Evolutionary conservation across 2,329 filamentous ascomycete genomes (phyloP).

Genomic region (Fusarium irregulare): DNA sequence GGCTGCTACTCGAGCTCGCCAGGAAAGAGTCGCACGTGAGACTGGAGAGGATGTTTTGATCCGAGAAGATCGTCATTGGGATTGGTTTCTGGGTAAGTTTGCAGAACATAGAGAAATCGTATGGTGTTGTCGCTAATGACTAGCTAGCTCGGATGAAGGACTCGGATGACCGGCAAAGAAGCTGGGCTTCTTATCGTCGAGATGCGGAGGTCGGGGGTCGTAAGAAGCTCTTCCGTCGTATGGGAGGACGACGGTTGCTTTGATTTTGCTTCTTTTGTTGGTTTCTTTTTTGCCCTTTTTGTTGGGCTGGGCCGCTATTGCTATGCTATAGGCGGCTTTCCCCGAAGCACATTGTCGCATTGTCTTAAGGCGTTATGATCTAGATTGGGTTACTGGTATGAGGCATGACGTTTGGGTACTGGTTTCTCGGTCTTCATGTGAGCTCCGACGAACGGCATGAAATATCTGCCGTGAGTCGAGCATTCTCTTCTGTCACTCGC

Average conservation of each 20-base stretch:
- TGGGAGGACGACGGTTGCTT: constrained; percentile 50
- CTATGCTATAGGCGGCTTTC: constrained; percentile 32
- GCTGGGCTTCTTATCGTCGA: constrained; percentile 58
- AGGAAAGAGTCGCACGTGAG: constrained; percentile 68
- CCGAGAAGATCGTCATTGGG: constrained; percentile 69
- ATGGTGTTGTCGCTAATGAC: constrained; percentile 21
- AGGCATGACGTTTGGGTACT: constrained; percentile 19
- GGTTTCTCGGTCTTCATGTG: constrained; percentile 25
- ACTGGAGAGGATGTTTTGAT: constrained; percentile 65
- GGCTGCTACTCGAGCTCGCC: constrained; percentile 67
- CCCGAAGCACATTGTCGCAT: constrained; percentile 44
- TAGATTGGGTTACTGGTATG: constrained; percentile 37
- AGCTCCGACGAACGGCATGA: constrained; percentile 18
- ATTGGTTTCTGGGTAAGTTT: constrained; percentile 67
- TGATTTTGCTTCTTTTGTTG: constrained; percentile 22
- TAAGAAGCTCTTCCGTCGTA: constrained; percentile 56
- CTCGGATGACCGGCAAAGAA: constrained; percentile 62
- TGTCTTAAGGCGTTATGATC: constrained; percentile 44
- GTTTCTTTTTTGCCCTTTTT: constrained; percentile 1
- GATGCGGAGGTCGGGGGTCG: constrained; percentile 48
- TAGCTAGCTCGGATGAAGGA: constrained; percentile 61
- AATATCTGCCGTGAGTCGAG: constrained; percentile 14
- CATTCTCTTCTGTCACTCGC: constrained; percentile 36
- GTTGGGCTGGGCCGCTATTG: constrained; percentile 39
- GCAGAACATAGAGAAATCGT: background rate